These are phyloP conservation scores for Globisporangium apiculatum DNA, from an alignment of 352 stramenopile genomes.

Conservation along the genomic window DNA sequence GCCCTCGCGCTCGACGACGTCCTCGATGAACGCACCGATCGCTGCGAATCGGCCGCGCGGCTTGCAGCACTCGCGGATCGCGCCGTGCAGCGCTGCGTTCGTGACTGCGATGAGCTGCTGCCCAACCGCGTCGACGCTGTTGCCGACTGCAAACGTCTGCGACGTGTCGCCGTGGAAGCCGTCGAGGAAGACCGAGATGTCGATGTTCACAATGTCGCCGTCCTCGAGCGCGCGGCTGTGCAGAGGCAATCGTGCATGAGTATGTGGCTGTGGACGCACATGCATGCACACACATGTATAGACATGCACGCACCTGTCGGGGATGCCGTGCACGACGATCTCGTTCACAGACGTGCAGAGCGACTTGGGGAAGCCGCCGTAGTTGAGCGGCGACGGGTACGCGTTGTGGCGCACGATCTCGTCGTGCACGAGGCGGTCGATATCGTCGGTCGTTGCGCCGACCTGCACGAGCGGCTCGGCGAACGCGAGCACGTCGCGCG, in stretches of 20 bases:
- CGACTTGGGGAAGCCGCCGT: conserved; percentile 92
- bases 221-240: conserved; percentile 67
- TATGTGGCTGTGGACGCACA: neutral
- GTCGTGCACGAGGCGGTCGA: conserved; percentile 90
- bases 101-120: conserved; percentile 87
- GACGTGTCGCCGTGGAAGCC: conserved; percentile 98
- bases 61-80: conserved; percentile 88
- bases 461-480: conserved; percentile 61
- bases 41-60: conserved; percentile 90
- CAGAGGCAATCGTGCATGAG: neutral
- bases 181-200: conserved; percentile 92
- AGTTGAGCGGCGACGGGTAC: conserved; percentile 91
- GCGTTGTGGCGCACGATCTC: conserved; percentile 81
- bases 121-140: conserved; percentile 78
- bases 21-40: conserved; percentile 92
- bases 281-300: neutral
- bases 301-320: conserved; percentile 57
- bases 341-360: conserved; percentile 96
- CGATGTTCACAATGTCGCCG: conserved; percentile 96
- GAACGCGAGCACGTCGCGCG: conserved; percentile 77
- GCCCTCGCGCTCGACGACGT: conserved; percentile 67
- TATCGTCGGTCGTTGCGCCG: conserved; percentile 91
- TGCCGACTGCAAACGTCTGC: conserved; percentile 92
- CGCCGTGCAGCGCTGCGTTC: conserved; percentile 71
- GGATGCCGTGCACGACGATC: conserved; percentile 96